These are phyloP conservation scores for Acacia acuminata DNA, from an alignment of 306 rosid genomes.

Conservation along the genomic window DNA sequence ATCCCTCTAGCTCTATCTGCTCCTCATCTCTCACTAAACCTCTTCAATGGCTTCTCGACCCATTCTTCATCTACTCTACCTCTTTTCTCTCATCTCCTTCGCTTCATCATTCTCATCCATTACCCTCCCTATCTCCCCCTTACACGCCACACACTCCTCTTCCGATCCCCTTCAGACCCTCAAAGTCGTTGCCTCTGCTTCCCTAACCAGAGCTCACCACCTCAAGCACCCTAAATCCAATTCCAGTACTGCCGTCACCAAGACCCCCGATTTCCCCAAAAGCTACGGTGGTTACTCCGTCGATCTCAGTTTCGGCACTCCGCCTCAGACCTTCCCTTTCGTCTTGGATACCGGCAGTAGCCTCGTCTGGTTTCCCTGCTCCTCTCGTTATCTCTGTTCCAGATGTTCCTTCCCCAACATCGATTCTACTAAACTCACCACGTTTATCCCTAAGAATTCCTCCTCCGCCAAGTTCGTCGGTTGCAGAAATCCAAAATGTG, in stretches of 20 bases:
- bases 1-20: not conserved
- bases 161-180: constrained; percentile 56
- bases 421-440: constrained; percentile 45
- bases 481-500: constrained; percentile 77
- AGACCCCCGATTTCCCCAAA: constrained; percentile 47
- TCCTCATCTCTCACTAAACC: not conserved
- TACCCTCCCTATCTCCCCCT: constrained; percentile 51
- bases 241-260: constrained; percentile 5
- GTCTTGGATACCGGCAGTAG: constrained; percentile 86
- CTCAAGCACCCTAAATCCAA: constrained; percentile 48
- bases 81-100: constrained; percentile 35
- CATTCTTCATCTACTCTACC: constrained; percentile 32
- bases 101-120: constrained; percentile 39
- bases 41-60: constrained; percentile 30
- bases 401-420: constrained; percentile 62
- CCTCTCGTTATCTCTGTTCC: constrained; percentile 75
- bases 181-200: constrained; percentile 52
- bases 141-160: constrained; percentile 34
- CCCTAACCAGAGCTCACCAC: constrained; percentile 72
- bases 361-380: constrained; percentile 88
- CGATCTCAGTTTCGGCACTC: constrained; percentile 72
- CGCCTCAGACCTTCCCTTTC: constrained; percentile 62
- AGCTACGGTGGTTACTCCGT: constrained; percentile 84
- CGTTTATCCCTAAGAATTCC: constrained; percentile 69
- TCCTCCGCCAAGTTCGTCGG: constrained; percentile 63